Evolutionary conservation across 768 basidiomycete species (phyloP).

Genomic region (Infundibulicybe gibba): DNA sequence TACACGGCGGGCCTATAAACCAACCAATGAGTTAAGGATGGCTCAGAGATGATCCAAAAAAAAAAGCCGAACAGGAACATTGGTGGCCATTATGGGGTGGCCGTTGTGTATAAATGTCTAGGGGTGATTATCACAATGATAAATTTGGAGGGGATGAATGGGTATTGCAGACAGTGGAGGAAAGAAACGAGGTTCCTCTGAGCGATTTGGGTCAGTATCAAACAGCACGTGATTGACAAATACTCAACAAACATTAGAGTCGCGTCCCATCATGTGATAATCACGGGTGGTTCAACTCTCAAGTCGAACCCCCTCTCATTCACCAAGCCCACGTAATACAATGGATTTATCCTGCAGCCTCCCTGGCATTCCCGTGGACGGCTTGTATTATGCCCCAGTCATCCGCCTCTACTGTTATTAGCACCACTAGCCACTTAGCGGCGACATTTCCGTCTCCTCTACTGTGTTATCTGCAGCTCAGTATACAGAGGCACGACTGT

Average conservation of each 20-base stretch:
- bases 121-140: constrained; percentile 3
- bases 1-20: constrained; percentile 63
- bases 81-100: constrained; percentile 39
- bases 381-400: too few relatives aligned
- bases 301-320: too few relatives aligned
- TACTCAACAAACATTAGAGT: constrained; percentile 25
- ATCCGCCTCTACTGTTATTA: too few relatives aligned
- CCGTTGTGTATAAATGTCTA: constrained; percentile 16
- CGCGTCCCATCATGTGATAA: constrained; percentile 36
- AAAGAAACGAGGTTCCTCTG: constrained; percentile 9
- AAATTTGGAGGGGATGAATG: constrained; percentile 7
- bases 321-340: too few relatives aligned
- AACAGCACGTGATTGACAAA: constrained; percentile 39
- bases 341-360: too few relatives aligned
- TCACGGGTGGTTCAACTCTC: too few relatives aligned
- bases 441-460: too few relatives aligned
- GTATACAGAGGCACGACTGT: too few relatives aligned
- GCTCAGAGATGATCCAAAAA: neutral
- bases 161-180: constrained; percentile 21
- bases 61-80: constrained; percentile 36
- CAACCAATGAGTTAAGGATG: neutral
- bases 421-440: too few relatives aligned
- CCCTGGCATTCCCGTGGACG: too few relatives aligned
- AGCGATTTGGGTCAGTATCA: constrained; percentile 22
- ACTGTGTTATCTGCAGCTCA: too few relatives aligned